A percentile compares a stretch with the other conserved stretches of the same genome.
phyloP scores from a whole-genome alignment of 805 yeast species.

The Kluyveromyces nonfermentans region DNA sequence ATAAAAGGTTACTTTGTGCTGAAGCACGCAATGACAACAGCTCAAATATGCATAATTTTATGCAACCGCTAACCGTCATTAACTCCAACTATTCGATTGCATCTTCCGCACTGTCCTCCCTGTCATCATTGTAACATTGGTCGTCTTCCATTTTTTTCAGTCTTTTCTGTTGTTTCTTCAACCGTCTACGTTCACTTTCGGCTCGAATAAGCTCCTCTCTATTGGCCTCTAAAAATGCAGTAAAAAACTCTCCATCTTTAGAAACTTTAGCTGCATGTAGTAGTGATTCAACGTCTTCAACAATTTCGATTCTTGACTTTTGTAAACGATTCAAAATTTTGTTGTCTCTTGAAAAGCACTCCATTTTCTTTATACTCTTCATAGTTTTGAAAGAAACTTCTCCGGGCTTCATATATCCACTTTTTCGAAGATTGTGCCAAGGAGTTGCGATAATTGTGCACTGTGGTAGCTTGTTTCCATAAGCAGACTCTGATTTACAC shows the following conservation, averaged over 20 bases:
- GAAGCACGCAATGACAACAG: too few species aligned
- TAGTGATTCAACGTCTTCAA: constrained; percentile 23
- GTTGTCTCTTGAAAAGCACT: constrained; percentile 49
- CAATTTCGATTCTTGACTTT: constrained; percentile 51
- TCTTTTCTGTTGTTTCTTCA: constrained; percentile 13
- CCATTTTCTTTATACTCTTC: constrained; percentile 42
- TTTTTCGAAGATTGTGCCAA: constrained; percentile 57
- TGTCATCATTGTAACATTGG: background rate
- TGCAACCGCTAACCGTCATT: background rate
- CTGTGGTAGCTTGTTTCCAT: constrained; percentile 61
- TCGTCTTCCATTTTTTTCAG: constrained; percentile 4
- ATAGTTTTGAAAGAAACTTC: constrained; percentile 65
- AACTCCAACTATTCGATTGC: background rate
- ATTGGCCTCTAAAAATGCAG: constrained; percentile 11
- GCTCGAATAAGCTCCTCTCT: constrained; percentile 14
- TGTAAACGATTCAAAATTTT: constrained; percentile 50
- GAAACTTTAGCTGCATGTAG: constrained; percentile 25
- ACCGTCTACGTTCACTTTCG: constrained; percentile 16
- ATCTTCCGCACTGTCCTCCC: background rate
- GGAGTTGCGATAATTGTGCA: constrained; percentile 65
- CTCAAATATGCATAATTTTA: too few species aligned
- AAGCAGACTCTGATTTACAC: constrained; percentile 68
- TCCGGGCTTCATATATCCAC: constrained; percentile 67
- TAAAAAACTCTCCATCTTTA: constrained; percentile 21
- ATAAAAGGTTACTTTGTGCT: too few species aligned